phyloP scores from a whole-genome alignment of 1,284 basidiomycete species.

The Coniophora puteana region DNA sequence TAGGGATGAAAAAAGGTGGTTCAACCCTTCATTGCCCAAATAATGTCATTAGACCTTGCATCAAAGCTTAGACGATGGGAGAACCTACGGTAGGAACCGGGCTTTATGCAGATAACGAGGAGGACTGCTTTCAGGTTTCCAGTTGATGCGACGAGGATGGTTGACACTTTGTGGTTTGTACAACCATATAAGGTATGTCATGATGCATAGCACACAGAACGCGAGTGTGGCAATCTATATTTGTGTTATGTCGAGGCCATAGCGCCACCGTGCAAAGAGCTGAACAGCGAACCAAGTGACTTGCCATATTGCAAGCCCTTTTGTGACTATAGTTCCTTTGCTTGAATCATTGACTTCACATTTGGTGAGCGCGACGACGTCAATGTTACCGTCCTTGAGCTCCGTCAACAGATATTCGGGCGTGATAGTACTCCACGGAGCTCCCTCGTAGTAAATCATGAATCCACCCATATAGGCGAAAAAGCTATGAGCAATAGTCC shows the following conservation, averaged over 20 bases:
- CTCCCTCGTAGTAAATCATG: conserved; percentile 6
- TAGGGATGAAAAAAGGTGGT: too few relatives aligned
- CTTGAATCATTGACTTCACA: conserved; percentile 27
- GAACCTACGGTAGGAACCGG: too few relatives aligned
- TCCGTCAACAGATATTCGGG: not conserved
- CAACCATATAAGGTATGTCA: conserved; percentile 31
- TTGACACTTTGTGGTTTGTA: conserved; percentile 25
- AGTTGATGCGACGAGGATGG: conserved; percentile 1
- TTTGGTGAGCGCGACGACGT: conserved; percentile 10
- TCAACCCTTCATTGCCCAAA: too few relatives aligned
- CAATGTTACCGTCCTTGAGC: not conserved
- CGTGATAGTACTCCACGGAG: not conserved
- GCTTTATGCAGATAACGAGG: too few relatives aligned
- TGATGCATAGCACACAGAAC: conserved; percentile 22
- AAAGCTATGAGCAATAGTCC: conserved; percentile 22
- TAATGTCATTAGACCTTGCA: too few relatives aligned
- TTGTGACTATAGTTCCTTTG: conserved; percentile 25
- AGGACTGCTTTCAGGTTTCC: too few relatives aligned
- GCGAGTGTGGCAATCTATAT: conserved; percentile 30
- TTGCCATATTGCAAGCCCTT: conserved; percentile 25
- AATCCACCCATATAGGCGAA: conserved; percentile 28
- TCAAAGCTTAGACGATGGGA: too few relatives aligned
- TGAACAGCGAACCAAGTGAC: conserved; percentile 31
- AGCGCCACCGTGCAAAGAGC: conserved; percentile 17
- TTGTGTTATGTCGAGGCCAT: conserved; percentile 23